Percentiles rank a stretch among this genome's conserved stretches.
Conservation (phyloP, 225 moss, liverwort and hornwort species). For the Pseudoscleropodium purum region DNA sequence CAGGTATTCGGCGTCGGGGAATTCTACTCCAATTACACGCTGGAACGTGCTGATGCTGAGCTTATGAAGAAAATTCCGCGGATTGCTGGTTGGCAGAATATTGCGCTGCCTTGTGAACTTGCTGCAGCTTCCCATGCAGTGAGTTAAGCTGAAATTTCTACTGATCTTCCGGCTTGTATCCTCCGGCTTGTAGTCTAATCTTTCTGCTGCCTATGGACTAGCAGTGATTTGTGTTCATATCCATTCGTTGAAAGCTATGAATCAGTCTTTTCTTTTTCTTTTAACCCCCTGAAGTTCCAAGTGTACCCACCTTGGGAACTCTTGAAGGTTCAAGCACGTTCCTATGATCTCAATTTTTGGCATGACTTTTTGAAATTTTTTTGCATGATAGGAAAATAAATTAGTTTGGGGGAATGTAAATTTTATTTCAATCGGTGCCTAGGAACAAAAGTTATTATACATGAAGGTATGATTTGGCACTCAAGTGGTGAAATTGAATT, state of each 20-base stretch:
- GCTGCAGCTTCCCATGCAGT: neutral
- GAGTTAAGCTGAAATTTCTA: neutral
- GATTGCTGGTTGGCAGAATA: constrained; percentile 61
- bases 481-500: too few relatives aligned
- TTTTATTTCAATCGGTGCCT: fast-evolving
- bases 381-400: neutral
- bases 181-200: neutral
- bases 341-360: neutral
- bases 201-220: neutral
- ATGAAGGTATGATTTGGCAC: too few relatives aligned
- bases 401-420: neutral
- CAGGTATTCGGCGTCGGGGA: constrained; percentile 42
- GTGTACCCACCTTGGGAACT: neutral
- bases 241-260: neutral
- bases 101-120: constrained; percentile 24
- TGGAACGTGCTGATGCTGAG: constrained; percentile 50
- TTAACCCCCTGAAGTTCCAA: neutral
- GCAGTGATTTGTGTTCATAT: neutral
- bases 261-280: neutral
- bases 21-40: constrained; percentile 60
- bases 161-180: neutral
- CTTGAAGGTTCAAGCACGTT: neutral
- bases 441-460: neutral
- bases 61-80: constrained; percentile 46
- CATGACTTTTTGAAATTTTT: neutral